Percentiles rank a stretch among this genome's conserved stretches.
Evolutionary conservation across 371 early-diverging fungal genomes (phyloP).

Genomic region (Mortierella sp.): DNA sequence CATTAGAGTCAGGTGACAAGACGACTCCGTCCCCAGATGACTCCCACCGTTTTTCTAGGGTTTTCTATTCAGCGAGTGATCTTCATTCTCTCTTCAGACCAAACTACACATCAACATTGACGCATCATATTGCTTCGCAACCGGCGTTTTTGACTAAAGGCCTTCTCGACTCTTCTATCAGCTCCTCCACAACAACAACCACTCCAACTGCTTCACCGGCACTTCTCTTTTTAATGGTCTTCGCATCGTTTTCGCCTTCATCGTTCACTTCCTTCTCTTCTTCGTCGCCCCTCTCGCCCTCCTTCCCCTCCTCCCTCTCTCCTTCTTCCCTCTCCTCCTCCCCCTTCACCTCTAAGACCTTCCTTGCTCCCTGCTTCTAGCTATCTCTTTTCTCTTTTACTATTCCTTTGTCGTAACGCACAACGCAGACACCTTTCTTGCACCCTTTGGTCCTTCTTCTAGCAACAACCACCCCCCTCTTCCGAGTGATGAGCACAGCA

Average conservation of each 20-base stretch:
- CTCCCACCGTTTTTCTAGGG: neutral
- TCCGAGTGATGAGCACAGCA: conserved; percentile 59
- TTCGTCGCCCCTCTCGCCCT: neutral
- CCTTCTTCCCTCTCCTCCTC: too few species aligned
- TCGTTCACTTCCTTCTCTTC: conserved; percentile 4
- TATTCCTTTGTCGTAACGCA: neutral
- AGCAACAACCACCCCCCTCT: conserved; percentile 8
- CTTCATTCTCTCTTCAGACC: neutral
- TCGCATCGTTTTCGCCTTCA: conserved; percentile 1
- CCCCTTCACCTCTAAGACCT: neutral
- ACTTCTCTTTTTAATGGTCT: neutral
- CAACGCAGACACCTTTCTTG: neutral
- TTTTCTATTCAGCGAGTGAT: neutral
- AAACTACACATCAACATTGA: neutral
- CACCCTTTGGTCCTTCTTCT: conserved; percentile 12
- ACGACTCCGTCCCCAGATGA: neutral
- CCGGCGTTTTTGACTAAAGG: neutral
- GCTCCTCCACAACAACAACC: neutral
- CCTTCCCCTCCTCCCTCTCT: neutral
- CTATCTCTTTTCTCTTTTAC: neutral
- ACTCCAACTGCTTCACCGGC: neutral
- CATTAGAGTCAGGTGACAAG: neutral
- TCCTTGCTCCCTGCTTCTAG: neutral
- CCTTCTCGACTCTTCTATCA: conserved; percentile 2
- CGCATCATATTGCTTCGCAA: neutral